These are phyloP conservation scores for Globisporangium solare DNA, from an alignment of 352 stramenopile species.

Conservation along the genomic window DNA sequence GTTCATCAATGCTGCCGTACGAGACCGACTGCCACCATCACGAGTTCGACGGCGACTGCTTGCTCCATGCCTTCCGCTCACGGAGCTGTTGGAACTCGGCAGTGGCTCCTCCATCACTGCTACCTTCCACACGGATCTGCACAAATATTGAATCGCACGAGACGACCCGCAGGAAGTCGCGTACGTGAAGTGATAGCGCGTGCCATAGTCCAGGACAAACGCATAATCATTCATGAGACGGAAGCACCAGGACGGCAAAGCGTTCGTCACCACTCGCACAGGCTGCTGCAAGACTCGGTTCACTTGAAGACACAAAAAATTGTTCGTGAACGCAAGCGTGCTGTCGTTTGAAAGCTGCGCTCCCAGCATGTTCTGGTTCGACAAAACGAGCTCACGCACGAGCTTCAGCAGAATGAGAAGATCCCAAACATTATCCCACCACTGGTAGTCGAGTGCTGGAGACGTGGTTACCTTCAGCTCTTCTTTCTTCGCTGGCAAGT, in stretches of 20 bases:
- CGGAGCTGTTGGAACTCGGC: neutral
- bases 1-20: constrained; percentile 36
- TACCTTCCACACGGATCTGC: constrained; percentile 58
- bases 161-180: constrained; percentile 60
- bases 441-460: constrained; percentile 6
- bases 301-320: constrained; percentile 55
- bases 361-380: neutral
- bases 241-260: constrained; percentile 51
- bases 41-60: constrained; percentile 25
- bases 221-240: constrained; percentile 46
- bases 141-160: constrained; percentile 65
- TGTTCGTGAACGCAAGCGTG: constrained; percentile 43
- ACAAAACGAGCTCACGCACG: constrained; percentile 24
- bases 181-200: constrained; percentile 62
- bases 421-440: constrained; percentile 66
- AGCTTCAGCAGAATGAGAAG: constrained; percentile 43
- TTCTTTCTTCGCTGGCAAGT: neutral
- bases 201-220: constrained; percentile 68
- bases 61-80: neutral
- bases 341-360: neutral
- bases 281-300: constrained; percentile 51
- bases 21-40: constrained; percentile 29
- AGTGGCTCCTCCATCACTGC: constrained; percentile 46
- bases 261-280: constrained; percentile 57
- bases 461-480: neutral